Evolutionary conservation across 306 rosid genomes (phyloP).

Genomic region (Vicia faba): DNA sequence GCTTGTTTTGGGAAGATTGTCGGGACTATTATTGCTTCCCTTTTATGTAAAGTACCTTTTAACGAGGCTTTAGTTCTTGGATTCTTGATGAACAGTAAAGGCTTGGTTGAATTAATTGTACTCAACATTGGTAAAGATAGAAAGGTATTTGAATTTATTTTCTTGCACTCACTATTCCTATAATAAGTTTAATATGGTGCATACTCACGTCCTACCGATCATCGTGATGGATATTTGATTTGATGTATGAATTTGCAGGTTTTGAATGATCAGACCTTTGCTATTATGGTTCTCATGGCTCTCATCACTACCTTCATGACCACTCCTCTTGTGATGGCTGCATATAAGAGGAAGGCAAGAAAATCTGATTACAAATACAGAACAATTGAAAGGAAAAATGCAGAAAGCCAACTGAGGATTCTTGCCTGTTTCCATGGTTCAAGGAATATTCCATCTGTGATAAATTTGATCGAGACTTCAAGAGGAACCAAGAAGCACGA

Average conservation of each 20-base stretch:
- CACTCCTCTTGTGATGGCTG: conserved; percentile 67
- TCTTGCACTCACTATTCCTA: conserved; percentile 14
- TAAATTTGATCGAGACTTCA: conserved; percentile 78
- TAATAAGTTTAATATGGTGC: conserved; percentile 23
- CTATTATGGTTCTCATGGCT: conserved; percentile 93
- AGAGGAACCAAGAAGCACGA: conserved; percentile 63
- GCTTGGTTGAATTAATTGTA: conserved; percentile 88
- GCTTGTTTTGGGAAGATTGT: conserved; percentile 86
- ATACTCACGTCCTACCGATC: background rate
- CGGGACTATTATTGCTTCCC: conserved; percentile 67
- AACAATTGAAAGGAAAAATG: conserved; percentile 57
- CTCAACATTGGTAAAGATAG: conserved; percentile 92
- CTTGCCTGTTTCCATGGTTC: conserved; percentile 69
- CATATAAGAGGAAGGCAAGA: conserved; percentile 55
- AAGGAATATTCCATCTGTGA: conserved; percentile 67
- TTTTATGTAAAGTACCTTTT: conserved; percentile 57
- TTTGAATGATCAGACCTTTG: conserved; percentile 88
- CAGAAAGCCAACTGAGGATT: conserved; percentile 61
- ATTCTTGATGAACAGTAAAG: conserved; percentile 86
- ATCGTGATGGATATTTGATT: conserved; percentile 22
- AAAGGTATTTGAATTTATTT: conserved; percentile 53
- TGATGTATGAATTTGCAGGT: conserved; percentile 55
- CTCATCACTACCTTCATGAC: conserved; percentile 82
- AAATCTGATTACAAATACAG: conserved; percentile 58
- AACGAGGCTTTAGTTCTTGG: conserved; percentile 75